Evolutionary conservation across 345 rosid genomes (phyloP), one percentile per base, ranked within the genome.

Genomic region (Euphorbia pulcherrima): DNA sequence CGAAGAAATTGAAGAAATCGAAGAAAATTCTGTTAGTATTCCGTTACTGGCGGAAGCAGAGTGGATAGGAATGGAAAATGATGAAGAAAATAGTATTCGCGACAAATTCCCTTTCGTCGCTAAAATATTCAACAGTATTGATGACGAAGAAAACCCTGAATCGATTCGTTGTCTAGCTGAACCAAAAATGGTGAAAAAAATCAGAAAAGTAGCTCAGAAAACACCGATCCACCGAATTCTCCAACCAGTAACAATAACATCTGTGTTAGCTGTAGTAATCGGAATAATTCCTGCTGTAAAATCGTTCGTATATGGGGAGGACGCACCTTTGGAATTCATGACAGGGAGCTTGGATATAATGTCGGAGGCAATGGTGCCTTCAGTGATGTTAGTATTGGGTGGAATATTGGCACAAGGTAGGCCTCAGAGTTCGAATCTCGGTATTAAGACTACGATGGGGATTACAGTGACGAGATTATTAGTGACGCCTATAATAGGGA

Each of bases 381-480:
- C 97, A 0, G 98, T 89, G 76, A 90, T 89, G 98, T 95, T 93
- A 48, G 75, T 93, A 4, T 94, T 91, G 21, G 92, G 98, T 16
- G 98, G 98, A 39, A 87, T 91, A 91, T 83, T 93, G 24, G 79
- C 98, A 0, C 92, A 93, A 72, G 97, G 98, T 53, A 97, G 98
- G 57, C 98, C 98, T 10, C 85, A 76, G 7, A 86, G 87, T 2
- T 89, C 97, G 2, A 79, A 74, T 8, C 88, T 93, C 17, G 98
- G 98, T 16, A 78, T 81, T 57, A 79, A 84, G 63, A 93, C 98
- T 1, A 89, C 92, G 16, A 73, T 91, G 0, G 97, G 96, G 17
- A 70, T 93, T 23, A 71, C 47, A 0, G 81, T 89, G 5, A 96
- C 98, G 6, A 86, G 98, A 79, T 87, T 93, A 3, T 61, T 93